Conservation (phyloP, 495 filamentous ascomycete genomes). For the Bacidia rubella region DNA sequence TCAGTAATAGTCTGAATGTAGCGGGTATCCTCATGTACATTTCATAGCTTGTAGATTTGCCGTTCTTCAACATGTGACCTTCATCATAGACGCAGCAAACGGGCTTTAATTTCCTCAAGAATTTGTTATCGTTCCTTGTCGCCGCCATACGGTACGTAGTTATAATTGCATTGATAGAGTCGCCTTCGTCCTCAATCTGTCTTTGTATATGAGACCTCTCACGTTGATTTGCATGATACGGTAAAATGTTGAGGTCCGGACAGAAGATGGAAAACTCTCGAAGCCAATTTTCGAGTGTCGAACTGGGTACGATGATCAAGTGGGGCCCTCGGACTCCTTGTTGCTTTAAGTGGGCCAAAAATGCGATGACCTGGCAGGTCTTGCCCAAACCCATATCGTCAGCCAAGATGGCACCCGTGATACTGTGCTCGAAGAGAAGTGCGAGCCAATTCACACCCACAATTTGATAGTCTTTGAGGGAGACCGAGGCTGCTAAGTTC, state of each 20-base stretch:
- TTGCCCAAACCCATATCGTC: conserved; percentile 98
- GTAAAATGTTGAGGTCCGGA: conserved; percentile 54
- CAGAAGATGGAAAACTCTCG: conserved; percentile 83
- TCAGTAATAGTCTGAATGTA: conserved; percentile 70
- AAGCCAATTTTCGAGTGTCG: conserved; percentile 90
- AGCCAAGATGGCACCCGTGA: conserved; percentile 71
- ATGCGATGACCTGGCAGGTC: conserved; percentile 90
- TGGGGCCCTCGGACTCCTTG: conserved; percentile 60
- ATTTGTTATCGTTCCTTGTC: conserved; percentile 50
- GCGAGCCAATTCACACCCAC: conserved; percentile 91
- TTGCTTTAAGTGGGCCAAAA: conserved; percentile 70
- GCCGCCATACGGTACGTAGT: conserved; percentile 77
- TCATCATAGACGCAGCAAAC: conserved; percentile 26
- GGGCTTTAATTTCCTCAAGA: conserved; percentile 46
- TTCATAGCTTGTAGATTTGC: conserved; percentile 63
- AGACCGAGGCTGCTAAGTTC: conserved; percentile 54
- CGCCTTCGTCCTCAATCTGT: conserved; percentile 45
- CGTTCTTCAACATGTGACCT: conserved; percentile 71
- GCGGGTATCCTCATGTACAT: conserved; percentile 66
- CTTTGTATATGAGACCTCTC: conserved; percentile 53
- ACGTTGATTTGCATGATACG: conserved; percentile 58
- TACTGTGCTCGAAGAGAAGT: conserved; percentile 58
- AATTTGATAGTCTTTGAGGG: conserved; percentile 83
- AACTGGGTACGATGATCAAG: conserved; percentile 78
- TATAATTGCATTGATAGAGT: conserved; percentile 67